phyloP scores from a whole-genome alignment of 352 stramenopile species.

The Salisapilia sapeloensis region DNA sequence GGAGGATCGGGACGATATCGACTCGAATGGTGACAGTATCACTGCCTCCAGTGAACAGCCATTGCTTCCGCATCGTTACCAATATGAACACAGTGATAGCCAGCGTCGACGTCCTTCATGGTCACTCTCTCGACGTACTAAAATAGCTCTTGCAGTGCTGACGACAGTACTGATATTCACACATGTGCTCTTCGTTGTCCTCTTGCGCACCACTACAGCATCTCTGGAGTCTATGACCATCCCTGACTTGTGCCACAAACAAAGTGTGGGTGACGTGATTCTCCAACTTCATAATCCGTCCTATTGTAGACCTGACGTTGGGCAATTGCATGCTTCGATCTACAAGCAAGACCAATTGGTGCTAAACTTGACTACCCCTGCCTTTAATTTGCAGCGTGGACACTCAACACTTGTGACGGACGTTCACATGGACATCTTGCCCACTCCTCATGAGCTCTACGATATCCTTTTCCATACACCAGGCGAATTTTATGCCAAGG shows the following conservation, averaged over 20 bases:
- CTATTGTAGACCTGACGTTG: conserved; percentile 47
- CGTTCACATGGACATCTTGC: conserved; percentile 25
- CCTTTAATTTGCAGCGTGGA: conserved; percentile 32
- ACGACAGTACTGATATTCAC: conserved; percentile 19
- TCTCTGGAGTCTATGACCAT: conserved; percentile 36
- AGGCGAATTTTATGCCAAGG: conserved; percentile 21
- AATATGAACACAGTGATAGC: too few species aligned
- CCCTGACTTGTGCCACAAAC: conserved; percentile 46
- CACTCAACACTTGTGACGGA: conserved; percentile 25
- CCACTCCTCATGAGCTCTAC: conserved; percentile 23
- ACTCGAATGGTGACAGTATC: too few species aligned
- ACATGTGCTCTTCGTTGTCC: conserved; percentile 42
- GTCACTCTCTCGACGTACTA: neutral
- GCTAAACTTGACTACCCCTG: conserved; percentile 21
- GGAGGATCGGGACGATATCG: too few species aligned
- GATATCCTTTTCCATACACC: conserved; percentile 23
- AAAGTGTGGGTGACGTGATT: conserved; percentile 24
- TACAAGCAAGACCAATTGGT: conserved; percentile 31
- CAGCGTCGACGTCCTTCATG: neutral
- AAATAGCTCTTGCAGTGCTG: neutral
- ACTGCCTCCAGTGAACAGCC: too few species aligned
- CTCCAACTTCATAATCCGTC: conserved; percentile 59
- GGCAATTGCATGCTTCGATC: conserved; percentile 31
- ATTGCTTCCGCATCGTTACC: too few species aligned
- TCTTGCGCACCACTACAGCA: conserved; percentile 42